Evolutionary conservation across 768 basidiomycete genomes (phyloP).

Genomic region (Serendipita sp.): DNA sequence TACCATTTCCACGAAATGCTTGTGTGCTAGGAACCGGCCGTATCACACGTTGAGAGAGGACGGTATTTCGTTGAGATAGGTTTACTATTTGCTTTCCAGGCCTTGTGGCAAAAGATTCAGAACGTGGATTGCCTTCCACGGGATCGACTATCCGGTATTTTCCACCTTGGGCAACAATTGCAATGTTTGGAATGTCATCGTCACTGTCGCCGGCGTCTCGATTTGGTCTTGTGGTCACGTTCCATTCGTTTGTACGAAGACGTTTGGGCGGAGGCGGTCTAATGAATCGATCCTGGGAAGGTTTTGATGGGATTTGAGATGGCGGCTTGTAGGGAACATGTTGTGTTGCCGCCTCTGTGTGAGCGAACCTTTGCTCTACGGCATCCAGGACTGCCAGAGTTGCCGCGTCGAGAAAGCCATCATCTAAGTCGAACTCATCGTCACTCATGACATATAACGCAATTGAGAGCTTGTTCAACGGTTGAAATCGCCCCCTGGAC

Average conservation of each 20-base stretch:
- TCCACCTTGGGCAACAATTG: not conserved
- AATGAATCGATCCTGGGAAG: not conserved
- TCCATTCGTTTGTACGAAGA: not conserved
- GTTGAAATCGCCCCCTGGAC: too few relatives aligned
- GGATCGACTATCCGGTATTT: not conserved
- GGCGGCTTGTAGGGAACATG: not conserved
- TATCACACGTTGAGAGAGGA: not conserved
- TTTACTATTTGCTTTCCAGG: not conserved
- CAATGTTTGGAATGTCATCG: not conserved
- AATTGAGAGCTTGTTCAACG: too few relatives aligned
- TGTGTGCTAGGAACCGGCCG: not conserved
- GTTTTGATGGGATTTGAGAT: not conserved
- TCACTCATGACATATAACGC: not conserved
- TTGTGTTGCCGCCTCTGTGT: not conserved
- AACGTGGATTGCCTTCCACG: not conserved
- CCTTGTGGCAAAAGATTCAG: not conserved
- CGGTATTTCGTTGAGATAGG: not conserved
- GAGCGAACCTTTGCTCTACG: not conserved
- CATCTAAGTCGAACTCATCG: not conserved
- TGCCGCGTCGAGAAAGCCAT: not conserved
- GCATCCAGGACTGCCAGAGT: not conserved
- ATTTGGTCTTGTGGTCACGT: not conserved
- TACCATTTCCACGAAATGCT: not conserved
- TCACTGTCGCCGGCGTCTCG: not conserved
- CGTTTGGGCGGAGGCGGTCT: constrained; percentile 1